Base-by-base conservation (phyloP, 1,139 yeast species). In the Diutina mesorugosa region DNA sequence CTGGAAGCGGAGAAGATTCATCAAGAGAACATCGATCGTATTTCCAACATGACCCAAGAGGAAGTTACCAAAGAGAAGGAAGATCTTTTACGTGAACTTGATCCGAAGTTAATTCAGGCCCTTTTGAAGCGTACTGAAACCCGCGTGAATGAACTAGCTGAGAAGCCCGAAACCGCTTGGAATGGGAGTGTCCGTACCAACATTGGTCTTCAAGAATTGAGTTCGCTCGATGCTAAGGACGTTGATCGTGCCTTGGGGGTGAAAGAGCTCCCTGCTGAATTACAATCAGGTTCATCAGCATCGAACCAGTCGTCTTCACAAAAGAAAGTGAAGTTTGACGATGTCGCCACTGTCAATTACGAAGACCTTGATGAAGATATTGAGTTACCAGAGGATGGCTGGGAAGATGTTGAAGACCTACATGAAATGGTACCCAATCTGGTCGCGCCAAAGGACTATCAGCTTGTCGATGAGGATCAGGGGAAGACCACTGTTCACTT, bases 1-100 rank as follows among this genome's bases (percentile, higher is more conserved):
- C 65, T 80, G 0, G 96, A 89, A 63, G 80, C 85, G 0, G 91
- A 85, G 62, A 78, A 80, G 64, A 88, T 91, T 45, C 93, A 89
- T 67, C 67, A 78, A 58, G 97, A 91, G 64, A 91, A 91, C 67
- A 66, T 87, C 61, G 81, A 82, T 51, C 74, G 77, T 55, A 68
- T 93, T 58, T 71, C 83, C 29, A 67, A 70, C 16, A 86, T 91
- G 95, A 73, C 85, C 1, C 76, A 74, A 1, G 85, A 79, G 29
- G 91, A 91, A 63, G 79, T 89, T 38, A 74, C 77, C 35, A 69
- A 73, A 52, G 95, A 89, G 63, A 76, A 81, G 60, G 80, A 81
- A 60, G 96, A 89, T 63, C 69, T 93, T 48, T 61, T 89, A 58
- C 78, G 78, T 14, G 74, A 79, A 1, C 73, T 91, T 67, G 85